Conservation (phyloP, 768 basidiomycete species). For the Pluteus cervinus region DNA sequence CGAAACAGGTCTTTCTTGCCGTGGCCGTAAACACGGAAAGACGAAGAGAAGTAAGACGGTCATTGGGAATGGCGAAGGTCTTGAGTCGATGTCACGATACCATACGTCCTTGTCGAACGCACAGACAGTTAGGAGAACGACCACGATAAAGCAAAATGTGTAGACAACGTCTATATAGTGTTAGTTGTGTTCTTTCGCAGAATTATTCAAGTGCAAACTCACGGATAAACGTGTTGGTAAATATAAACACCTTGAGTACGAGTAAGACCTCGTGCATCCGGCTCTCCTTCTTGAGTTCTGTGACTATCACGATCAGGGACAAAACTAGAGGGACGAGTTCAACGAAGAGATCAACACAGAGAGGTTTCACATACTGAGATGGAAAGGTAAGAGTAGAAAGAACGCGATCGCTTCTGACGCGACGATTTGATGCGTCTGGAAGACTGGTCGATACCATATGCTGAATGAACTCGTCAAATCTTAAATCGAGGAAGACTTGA, state of each 20-base stretch:
- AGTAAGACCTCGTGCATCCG: conserved; percentile 4
- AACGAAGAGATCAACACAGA: conserved; percentile 6
- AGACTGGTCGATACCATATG: conserved; percentile 18
- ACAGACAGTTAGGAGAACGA: conserved; percentile 39
- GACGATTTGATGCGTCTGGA: conserved; percentile 36
- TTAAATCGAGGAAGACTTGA: conserved; percentile 1
- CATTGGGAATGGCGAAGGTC: conserved; percentile 55
- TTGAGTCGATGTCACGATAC: conserved; percentile 50
- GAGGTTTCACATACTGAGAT: conserved; percentile 32
- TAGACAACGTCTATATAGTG: conserved; percentile 37
- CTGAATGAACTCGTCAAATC: conserved; percentile 23
- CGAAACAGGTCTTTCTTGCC: neutral
- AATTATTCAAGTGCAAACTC: conserved; percentile 15
- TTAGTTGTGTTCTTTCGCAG: too few relatives aligned
- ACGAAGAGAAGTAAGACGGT: conserved; percentile 32
- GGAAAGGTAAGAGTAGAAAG: conserved; percentile 44
- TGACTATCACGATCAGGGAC: conserved; percentile 10
- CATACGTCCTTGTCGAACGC: conserved; percentile 47
- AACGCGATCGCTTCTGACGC: conserved; percentile 37
- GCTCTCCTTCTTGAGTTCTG: conserved; percentile 3
- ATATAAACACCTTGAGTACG: conserved; percentile 28
- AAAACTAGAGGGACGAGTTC: conserved; percentile 16
- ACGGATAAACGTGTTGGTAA: conserved; percentile 38
- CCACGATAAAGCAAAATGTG: conserved; percentile 30
- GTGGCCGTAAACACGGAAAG: conserved; percentile 22